These are phyloP conservation scores for Mucor ambiguus DNA, from an alignment of 371 early-diverging fungal species.

Conservation along the genomic window DNA sequence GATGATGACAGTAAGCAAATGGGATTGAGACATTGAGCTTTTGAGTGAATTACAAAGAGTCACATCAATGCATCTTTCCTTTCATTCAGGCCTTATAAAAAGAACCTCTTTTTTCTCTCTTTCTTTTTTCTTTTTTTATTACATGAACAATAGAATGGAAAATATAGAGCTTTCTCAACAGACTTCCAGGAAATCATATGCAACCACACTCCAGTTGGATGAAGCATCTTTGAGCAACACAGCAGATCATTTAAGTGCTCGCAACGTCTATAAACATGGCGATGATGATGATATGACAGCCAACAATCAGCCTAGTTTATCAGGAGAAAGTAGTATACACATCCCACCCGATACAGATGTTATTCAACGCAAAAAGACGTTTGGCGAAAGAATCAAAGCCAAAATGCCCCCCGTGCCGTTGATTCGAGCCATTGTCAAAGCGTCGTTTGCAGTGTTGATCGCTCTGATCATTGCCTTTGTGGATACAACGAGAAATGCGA, in stretches of 20 bases:
- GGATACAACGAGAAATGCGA: conserved; percentile 13
- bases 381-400: conserved; percentile 4
- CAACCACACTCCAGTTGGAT: background rate
- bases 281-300: conserved; percentile 7
- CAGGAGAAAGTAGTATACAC: background rate
- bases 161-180: conserved; percentile 10
- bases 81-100: background rate
- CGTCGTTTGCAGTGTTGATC: conserved; percentile 21
- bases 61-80: background rate
- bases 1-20: background rate
- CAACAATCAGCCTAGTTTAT: background rate
- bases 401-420: conserved; percentile 21
- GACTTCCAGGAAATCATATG: background rate
- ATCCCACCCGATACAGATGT: background rate
- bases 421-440: conserved; percentile 18
- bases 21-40: too few species aligned
- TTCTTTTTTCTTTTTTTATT: conserved; percentile 3
- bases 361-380: background rate
- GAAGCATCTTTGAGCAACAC: background rate
- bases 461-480: conserved; percentile 19
- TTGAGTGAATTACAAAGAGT: background rate
- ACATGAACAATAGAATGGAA: conserved; percentile 5
- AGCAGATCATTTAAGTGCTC: background rate
- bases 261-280: background rate
- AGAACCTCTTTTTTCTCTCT: background rate